Base-by-base conservation (phyloP, 495 filamentous ascomycete species). In the Aspergillus egyptiacus region DNA sequence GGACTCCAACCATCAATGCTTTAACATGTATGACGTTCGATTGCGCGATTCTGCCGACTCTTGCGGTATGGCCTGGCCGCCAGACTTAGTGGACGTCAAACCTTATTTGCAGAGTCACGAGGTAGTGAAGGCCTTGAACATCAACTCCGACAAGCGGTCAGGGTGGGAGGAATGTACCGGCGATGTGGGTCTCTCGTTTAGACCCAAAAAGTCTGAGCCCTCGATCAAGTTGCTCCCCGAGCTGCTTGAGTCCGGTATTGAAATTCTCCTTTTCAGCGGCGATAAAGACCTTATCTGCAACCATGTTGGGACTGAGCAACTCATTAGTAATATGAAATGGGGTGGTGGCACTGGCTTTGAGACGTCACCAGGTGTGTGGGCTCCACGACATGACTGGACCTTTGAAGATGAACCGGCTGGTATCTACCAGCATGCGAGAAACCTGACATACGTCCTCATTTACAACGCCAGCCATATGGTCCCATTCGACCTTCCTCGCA, bases 391-490 rank as follows among this genome's bases (percentile, higher is more conserved):
- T 35, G 84, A 94, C 59, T 98, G 93, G 94, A 87, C 85, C 4
- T 96, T 97, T 55, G 94, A 97, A 63, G 87, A 83, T 50, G 83
- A 96, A 55, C 71, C 84, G 0, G 93, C 91, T 14, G 93, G 93
- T 31, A 83, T 91, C 60, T 97, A 93, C 70, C 93, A 98, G 69
- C 78, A 86, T 64, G 93, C 93, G 2, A 82, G 94, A 41, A 97
- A 97, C 61, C 69, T 98, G 38, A 98, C 93, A 5, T 98, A 98
- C 64, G 82, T 97, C 10, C 74, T 93, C 23, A 95, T 97, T 68
- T 91, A 95, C 74, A 96, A 97, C 67, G 80, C 87, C 24, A 89
- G 84, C 42, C 93, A 98, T 64, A 98, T 98, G 93, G 93, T 96
- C 2, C 93, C 93, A 5, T 97, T 89, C 63, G 91, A 98, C 63